Conservation (phyloP, 495 filamentous ascomycete species). For the Penicillium verhagenii region DNA sequence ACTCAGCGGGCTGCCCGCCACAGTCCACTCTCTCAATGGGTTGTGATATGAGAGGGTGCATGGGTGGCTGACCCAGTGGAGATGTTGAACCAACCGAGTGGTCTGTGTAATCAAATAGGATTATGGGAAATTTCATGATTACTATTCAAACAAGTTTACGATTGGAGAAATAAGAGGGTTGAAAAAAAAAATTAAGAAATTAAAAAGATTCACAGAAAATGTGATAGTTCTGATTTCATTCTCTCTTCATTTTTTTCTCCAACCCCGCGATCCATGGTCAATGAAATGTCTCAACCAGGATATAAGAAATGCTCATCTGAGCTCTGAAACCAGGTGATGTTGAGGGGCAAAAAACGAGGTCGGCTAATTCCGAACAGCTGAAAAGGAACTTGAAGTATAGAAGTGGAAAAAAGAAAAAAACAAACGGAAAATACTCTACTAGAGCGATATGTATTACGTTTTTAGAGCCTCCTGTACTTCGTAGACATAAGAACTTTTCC, state of each 20-base stretch:
- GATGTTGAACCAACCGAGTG: neutral
- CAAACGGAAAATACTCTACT: neutral
- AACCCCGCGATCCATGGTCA: neutral
- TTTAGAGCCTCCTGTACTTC: neutral
- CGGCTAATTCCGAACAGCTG: neutral
- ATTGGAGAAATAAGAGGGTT: too few relatives aligned
- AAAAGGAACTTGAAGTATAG: too few relatives aligned
- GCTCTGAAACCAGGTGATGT: conserved; percentile 16
- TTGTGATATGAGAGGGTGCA: conserved; percentile 16
- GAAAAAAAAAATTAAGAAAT: neutral
- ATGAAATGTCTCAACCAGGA: neutral
- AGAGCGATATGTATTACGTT: neutral
- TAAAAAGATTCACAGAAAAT: neutral
- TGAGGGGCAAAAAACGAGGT: neutral
- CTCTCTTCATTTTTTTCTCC: neutral
- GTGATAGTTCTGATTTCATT: neutral
- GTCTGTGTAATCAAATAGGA: neutral
- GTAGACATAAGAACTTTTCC: neutral
- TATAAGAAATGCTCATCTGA: conserved; percentile 8
- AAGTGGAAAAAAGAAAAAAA: neutral
- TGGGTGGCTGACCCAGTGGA: conserved; percentile 2
- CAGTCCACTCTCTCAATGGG: conserved; percentile 5
- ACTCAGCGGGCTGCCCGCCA: conserved; percentile 28
- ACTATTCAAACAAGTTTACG: too few relatives aligned
- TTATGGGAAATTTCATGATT: too few relatives aligned